phyloP scores from a whole-genome alignment of 371 early-diverging fungal species.

The Lichtheimia ornata region DNA sequence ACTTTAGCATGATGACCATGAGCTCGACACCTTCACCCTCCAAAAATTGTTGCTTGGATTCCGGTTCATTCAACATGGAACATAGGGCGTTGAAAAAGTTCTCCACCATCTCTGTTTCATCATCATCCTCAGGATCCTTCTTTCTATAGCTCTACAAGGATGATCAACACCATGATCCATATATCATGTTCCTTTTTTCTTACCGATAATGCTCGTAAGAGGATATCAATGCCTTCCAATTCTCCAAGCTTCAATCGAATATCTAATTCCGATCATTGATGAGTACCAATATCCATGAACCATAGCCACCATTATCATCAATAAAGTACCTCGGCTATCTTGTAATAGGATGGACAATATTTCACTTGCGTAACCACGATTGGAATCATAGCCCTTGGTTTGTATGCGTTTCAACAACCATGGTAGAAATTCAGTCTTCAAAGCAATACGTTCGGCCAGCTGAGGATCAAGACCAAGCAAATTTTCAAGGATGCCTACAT shows the following conservation, averaged over 20 bases:
- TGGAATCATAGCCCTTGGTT: conserved; percentile 66
- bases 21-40: conserved; percentile 89
- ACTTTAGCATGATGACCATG: conserved; percentile 88
- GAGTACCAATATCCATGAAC: background rate
- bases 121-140: conserved; percentile 80
- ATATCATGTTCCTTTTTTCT: background rate
- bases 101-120: conserved; percentile 89
- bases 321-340: conserved; percentile 54
- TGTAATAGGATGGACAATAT: conserved; percentile 85
- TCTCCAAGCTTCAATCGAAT: conserved; percentile 67
- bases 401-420: conserved; percentile 77
- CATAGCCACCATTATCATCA: no score
- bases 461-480: conserved; percentile 72
- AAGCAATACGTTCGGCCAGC: conserved; percentile 65
- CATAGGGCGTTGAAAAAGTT: conserved; percentile 86
- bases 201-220: conserved; percentile 69
- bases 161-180: no score
- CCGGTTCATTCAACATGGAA: conserved; percentile 57
- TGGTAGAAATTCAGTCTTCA: conserved; percentile 63
- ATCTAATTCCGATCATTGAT: conserved; percentile 26
- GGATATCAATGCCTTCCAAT: conserved; percentile 71
- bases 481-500: conserved; percentile 81
- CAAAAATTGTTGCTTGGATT: conserved; percentile 72
- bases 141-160: conserved; percentile 56
- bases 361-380: conserved; percentile 86